These are phyloP conservation scores for Fusarium albosuccineum DNA, from an alignment of 2,329 filamentous ascomycete species.

Conservation along the genomic window DNA sequence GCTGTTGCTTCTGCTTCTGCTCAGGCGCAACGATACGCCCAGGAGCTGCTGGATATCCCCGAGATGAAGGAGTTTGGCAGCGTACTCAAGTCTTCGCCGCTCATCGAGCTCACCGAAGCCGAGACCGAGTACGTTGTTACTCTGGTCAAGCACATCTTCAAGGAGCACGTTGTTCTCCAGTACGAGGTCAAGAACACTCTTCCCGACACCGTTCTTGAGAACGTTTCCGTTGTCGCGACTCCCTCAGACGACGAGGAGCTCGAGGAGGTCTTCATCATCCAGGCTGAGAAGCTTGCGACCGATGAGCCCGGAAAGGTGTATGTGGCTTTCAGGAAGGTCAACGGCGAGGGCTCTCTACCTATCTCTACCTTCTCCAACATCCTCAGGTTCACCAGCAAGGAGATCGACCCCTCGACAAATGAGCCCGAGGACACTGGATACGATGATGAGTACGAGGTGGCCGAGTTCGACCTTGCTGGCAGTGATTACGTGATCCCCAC, in stretches of 20 bases:
- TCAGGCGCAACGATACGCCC: conserved; percentile 87
- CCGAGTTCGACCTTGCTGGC: conserved; percentile 89
- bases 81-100: conserved; percentile 89
- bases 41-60: conserved; percentile 88
- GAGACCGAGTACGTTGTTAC: conserved; percentile 98
- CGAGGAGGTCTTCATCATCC: conserved; percentile 95
- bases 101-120: conserved; percentile 92
- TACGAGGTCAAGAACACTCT: conserved; percentile 99
- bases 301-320: conserved; percentile 95
- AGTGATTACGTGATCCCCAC: conserved; percentile 95
- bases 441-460: conserved; percentile 97
- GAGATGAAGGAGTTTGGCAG: conserved; percentile 91
- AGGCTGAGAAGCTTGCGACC: conserved; percentile 82
- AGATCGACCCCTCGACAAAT: conserved; percentile 94
- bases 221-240: conserved; percentile 85
- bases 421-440: conserved; percentile 94
- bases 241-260: conserved; percentile 85
- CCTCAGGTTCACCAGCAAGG: conserved; percentile 97
- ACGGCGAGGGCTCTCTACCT: conserved; percentile 81
- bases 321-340: conserved; percentile 89
- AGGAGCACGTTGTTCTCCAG: conserved; percentile 94
- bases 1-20: conserved; percentile 81
- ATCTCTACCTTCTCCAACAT: conserved; percentile 88
- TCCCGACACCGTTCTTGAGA: conserved; percentile 88
- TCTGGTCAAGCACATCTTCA: conserved; percentile 97